Evolutionary conservation across 208 protist species (phyloP).

Genomic region (Trypanosomatidae sp.): DNA sequence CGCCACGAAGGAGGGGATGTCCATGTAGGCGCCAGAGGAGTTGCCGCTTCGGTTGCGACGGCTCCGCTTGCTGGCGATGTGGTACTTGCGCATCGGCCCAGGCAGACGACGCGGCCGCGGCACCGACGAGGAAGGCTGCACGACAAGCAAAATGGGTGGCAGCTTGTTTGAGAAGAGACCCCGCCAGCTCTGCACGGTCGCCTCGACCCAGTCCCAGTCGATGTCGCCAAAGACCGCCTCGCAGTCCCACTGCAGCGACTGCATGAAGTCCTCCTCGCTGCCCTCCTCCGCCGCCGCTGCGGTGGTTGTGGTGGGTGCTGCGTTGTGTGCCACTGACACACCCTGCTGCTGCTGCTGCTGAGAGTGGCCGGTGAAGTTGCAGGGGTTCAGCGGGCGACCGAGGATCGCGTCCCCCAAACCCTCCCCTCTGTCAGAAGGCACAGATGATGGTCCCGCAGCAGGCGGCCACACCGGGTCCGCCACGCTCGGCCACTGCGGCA

Average conservation of each 20-base stretch:
- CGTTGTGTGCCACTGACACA: too few relatives aligned
- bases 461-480: constrained; percentile 22
- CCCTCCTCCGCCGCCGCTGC: constrained; percentile 21
- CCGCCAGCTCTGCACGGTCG: constrained; percentile 46
- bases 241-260: constrained; percentile 49
- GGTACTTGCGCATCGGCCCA: constrained; percentile 18
- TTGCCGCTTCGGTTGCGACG: background rate
- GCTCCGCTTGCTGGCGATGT: constrained; percentile 17
- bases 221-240: constrained; percentile 66
- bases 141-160: constrained; percentile 48
- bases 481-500: constrained; percentile 26
- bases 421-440: background rate
- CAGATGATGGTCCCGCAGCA: background rate
- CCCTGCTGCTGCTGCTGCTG: background rate
- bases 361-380: background rate
- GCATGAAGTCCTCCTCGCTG: constrained; percentile 22
- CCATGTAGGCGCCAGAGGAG: constrained; percentile 43
- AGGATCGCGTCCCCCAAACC: background rate
- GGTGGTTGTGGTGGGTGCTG: background rate
- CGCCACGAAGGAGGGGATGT: constrained; percentile 68
- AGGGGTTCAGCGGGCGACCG: constrained; percentile 9
- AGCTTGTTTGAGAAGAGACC: constrained; percentile 36
- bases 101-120: constrained; percentile 4
- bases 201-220: constrained; percentile 85
- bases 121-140: constrained; percentile 52